Evolutionary conservation across 257 asterid species (phyloP).

Genomic region (Anisodus tanguticus): DNA sequence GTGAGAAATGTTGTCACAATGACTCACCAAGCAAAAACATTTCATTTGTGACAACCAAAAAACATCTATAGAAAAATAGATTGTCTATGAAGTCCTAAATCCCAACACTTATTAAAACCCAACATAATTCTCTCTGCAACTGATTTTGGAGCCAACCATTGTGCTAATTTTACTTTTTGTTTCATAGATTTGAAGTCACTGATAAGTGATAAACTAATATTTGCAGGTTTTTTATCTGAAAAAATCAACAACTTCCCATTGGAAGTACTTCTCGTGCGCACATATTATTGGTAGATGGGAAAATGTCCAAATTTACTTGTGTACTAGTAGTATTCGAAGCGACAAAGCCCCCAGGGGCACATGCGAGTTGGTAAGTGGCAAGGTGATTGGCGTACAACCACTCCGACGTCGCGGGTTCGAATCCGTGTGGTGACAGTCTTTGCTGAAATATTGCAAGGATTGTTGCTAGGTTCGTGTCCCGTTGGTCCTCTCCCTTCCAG

Average conservation of each 20-base stretch:
- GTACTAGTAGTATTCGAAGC: too few species aligned
- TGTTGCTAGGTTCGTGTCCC: too few species aligned
- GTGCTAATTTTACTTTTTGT: neutral
- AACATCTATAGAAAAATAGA: neutral
- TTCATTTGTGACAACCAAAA: slow-evolving; percentile 27
- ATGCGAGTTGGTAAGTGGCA: too few species aligned
- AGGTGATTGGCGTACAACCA: too few species aligned
- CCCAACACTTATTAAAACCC: slow-evolving; percentile 26
- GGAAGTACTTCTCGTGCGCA: neutral
- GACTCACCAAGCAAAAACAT: slow-evolving; percentile 18
- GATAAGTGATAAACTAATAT: neutral
- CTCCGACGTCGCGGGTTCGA: too few species aligned
- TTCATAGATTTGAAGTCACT: neutral
- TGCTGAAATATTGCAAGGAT: too few species aligned
- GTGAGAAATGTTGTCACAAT: neutral
- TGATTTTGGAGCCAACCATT: neutral
- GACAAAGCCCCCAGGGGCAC: too few species aligned
- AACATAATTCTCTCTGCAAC: slow-evolving; percentile 17
- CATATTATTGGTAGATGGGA: neutral
- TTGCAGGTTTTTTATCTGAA: neutral
- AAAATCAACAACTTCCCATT: neutral
- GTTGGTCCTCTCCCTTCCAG: too few species aligned
- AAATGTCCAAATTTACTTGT: neutral
- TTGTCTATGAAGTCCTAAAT: slow-evolving; percentile 25
- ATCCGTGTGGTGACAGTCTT: too few species aligned